A percentile compares a stretch with the other conserved stretches of the same genome.
Evolutionary conservation across 1,139 yeast genomes (phyloP).

Genomic region (Hyphopichia wangnamkhiaoensis): DNA sequence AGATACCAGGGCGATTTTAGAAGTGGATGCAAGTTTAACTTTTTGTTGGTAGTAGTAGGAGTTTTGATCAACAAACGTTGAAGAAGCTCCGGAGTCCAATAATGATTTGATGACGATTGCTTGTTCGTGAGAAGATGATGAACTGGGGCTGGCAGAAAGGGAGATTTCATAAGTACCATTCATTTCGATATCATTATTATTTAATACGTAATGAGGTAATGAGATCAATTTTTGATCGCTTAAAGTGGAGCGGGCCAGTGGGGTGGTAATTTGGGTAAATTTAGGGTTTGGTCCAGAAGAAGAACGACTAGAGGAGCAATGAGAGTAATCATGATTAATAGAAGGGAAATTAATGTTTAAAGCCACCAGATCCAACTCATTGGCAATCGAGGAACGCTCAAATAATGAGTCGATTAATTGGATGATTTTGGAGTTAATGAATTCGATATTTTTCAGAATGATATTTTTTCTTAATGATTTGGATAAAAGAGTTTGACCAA

Average conservation of each 20-base stretch:
- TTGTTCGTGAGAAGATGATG: background rate
- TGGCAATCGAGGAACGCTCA: constrained; percentile 3
- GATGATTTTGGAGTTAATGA: constrained; percentile 24
- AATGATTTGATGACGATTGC: background rate
- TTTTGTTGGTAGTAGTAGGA: constrained; percentile 21
- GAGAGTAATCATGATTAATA: constrained; percentile 27
- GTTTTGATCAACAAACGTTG: constrained; percentile 18
- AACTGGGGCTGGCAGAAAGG: too few species aligned
- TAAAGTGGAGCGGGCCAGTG: background rate
- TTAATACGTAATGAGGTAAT: constrained; percentile 13
- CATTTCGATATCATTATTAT: constrained; percentile 8
- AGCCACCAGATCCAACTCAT: constrained; percentile 9
- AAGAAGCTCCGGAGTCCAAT: constrained; percentile 10
- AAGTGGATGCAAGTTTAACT: constrained; percentile 4
- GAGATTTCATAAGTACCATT: constrained; percentile 11
- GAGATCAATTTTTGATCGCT: background rate
- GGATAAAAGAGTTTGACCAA: constrained; percentile 12
- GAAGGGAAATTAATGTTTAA: constrained; percentile 36
- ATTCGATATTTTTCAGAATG: constrained; percentile 27
- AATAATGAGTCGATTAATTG: constrained; percentile 18
- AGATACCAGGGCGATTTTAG: constrained; percentile 4
- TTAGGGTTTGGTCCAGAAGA: constrained; percentile 9
- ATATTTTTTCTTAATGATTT: constrained; percentile 18
- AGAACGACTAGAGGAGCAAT: constrained; percentile 22
- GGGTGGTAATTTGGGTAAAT: constrained; percentile 10